Evolutionary conservation across 164 flowering plant genomes (phyloP).

Genomic region (Liquidambar formosana): DNA sequence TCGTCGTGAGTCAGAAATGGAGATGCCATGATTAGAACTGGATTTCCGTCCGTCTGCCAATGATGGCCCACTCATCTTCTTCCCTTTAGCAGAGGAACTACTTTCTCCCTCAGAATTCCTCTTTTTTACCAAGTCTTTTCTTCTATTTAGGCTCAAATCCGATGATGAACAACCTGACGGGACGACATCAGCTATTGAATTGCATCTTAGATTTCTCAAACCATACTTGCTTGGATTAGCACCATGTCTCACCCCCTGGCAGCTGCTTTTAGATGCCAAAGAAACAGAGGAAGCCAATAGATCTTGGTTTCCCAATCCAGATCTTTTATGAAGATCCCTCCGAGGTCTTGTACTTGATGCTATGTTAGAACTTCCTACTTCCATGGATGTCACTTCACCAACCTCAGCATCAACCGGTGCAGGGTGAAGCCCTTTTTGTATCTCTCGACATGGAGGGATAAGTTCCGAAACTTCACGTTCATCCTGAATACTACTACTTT

Average conservation of each 20-base stretch:
- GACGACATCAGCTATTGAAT: slow-evolving; percentile 55
- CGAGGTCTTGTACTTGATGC: slow-evolving; percentile 34
- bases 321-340: slow-evolving; percentile 28
- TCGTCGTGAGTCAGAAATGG: slow-evolving; percentile 49
- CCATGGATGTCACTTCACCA: slow-evolving; percentile 23
- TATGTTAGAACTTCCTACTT: slow-evolving; percentile 35
- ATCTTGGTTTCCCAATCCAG: slow-evolving; percentile 32
- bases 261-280: slow-evolving; percentile 31
- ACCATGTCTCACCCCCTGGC: slow-evolving; percentile 21
- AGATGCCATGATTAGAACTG: slow-evolving; percentile 35
- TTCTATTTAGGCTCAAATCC: slow-evolving; percentile 36
- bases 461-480: slow-evolving; percentile 34
- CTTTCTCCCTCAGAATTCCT: slow-evolving; percentile 54
- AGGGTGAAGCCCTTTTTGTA: slow-evolving; percentile 21
- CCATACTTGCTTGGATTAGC: slow-evolving; percentile 40
- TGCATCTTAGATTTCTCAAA: slow-evolving; percentile 54
- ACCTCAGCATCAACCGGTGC: slow-evolving; percentile 27
- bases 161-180: slow-evolving; percentile 48
- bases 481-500: slow-evolving; percentile 35
- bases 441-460: slow-evolving; percentile 25
- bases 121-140: slow-evolving; percentile 34
- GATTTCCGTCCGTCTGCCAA: slow-evolving; percentile 17
- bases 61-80: slow-evolving; percentile 35
- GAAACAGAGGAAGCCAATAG: slow-evolving; percentile 30
- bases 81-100: slow-evolving; percentile 54